phyloP scores from a whole-genome alignment of 345 rosid species.

The Rhodamnia rubescens region DNA sequence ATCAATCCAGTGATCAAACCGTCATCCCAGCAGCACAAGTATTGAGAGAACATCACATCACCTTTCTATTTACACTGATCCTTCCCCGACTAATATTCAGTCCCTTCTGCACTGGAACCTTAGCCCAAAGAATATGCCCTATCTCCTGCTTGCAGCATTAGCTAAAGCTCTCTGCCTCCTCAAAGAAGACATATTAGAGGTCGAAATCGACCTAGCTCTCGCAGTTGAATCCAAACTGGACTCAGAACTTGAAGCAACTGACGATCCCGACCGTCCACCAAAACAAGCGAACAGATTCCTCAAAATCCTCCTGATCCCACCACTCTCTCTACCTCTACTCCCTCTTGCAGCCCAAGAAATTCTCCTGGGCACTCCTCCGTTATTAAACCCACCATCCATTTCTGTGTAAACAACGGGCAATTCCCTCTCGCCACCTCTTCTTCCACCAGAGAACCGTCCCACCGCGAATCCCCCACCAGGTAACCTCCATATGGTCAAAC shows the following conservation, averaged over 20 bases:
- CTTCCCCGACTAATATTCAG: not conserved
- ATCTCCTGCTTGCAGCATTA: constrained; percentile 3
- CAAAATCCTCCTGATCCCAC: constrained; percentile 33
- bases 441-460: constrained; percentile 69
- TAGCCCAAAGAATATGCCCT: not conserved
- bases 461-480: constrained; percentile 96
- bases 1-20: not conserved
- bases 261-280: constrained; percentile 8
- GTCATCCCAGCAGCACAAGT: not conserved
- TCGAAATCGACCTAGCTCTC: constrained; percentile 5
- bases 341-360: constrained; percentile 62
- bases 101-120: not conserved
- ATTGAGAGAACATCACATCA: not conserved
- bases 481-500: constrained; percentile 86
- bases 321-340: constrained; percentile 39
- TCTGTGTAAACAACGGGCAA: constrained; percentile 85
- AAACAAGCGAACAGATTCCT: constrained; percentile 49
- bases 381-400: constrained; percentile 76
- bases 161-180: constrained; percentile 20
- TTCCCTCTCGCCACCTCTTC: constrained; percentile 58
- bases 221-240: constrained; percentile 13
- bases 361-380: constrained; percentile 59
- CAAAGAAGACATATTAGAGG: constrained; percentile 6
- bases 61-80: not conserved
- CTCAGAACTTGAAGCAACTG: constrained; percentile 8